A percentile compares a stretch with the other conserved stretches of the same genome.
Evolutionary conservation across 768 basidiomycete species (phyloP).

Genomic region (Macrolepiota fuliginosa): DNA sequence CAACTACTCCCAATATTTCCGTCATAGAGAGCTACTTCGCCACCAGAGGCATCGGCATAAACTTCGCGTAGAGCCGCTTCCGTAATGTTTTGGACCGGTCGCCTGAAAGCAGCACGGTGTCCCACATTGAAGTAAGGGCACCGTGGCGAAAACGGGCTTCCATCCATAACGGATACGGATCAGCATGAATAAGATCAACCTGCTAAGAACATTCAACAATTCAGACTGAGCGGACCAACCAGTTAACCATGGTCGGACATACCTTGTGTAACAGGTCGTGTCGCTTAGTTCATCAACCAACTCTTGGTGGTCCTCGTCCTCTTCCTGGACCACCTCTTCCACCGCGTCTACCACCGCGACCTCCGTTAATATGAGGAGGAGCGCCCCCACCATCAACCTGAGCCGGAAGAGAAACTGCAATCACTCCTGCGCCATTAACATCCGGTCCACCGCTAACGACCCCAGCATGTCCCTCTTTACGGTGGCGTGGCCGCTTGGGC

Average conservation of each 20-base stretch:
- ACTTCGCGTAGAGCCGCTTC: neutral
- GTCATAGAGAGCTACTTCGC: no score
- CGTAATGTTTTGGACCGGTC: neutral
- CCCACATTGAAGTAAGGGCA: neutral
- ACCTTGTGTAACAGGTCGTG: neutral
- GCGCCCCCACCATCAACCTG: neutral
- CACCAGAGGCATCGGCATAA: neutral
- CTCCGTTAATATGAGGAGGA: conserved; percentile 13
- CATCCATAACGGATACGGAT: neutral
- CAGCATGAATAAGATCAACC: neutral
- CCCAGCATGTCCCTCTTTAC: conserved; percentile 18
- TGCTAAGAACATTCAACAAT: neutral
- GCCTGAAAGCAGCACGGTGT: neutral
- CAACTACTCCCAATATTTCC: neutral
- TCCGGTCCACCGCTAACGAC: conserved; percentile 1
- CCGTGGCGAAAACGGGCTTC: neutral
- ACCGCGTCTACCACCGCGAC: conserved; percentile 12
- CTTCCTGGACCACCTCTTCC: conserved; percentile 11
- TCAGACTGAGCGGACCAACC: neutral
- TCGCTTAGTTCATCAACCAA: neutral
- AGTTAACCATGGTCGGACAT: neutral
- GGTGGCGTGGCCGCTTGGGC: conserved; percentile 19
- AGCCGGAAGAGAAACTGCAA: neutral
- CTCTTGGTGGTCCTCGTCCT: conserved; percentile 8
- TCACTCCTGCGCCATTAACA: conserved; percentile 10